Evolutionary conservation across 441 rosid genomes (phyloP).

Genomic region (Syzygium malaccense): DNA sequence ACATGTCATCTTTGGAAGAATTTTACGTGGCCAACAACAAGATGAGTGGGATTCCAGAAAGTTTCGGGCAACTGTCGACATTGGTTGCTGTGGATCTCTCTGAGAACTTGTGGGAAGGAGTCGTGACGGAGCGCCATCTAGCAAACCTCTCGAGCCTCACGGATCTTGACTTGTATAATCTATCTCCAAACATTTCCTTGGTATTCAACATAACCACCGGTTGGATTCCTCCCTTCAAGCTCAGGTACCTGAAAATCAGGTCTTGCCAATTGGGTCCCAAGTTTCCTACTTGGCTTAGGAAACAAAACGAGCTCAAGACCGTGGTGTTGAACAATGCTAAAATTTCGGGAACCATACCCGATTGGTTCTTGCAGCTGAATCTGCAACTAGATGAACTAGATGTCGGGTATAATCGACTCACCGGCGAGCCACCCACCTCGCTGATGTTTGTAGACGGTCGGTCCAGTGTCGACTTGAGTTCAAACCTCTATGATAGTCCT

Average conservation of each 20-base stretch:
- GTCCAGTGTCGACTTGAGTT: too few relatives aligned
- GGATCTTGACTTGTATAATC: neutral
- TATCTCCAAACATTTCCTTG: slow-evolving; percentile 7
- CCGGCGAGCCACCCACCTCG: neutral
- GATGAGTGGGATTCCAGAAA: slow-evolving; percentile 16
- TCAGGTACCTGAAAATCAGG: neutral
- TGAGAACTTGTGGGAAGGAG: slow-evolving; percentile 23
- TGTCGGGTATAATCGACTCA: neutral
- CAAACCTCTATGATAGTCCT: fast-evolving
- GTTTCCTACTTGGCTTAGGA: neutral
- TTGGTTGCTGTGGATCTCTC: neutral
- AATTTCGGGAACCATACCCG: slow-evolving; percentile 9
- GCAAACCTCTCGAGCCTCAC: slow-evolving; percentile 20
- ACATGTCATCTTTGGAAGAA: neutral
- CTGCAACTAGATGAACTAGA: neutral
- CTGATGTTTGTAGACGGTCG: too few relatives aligned
- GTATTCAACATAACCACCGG: slow-evolving; percentile 3
- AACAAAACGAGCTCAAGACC: neutral
- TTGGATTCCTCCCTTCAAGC: neutral
- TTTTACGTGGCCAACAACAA: neutral
- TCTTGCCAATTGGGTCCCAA: neutral
- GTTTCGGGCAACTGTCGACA: slow-evolving; percentile 2
- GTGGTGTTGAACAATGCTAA: neutral
- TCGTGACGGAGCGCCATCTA: slow-evolving; percentile 26
- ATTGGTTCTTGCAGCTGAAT: slow-evolving; percentile 14